These are phyloP conservation scores for Xylariaceae sp. DNA, from an alignment of 2,329 filamentous ascomycete species.

Conservation along the genomic window DNA sequence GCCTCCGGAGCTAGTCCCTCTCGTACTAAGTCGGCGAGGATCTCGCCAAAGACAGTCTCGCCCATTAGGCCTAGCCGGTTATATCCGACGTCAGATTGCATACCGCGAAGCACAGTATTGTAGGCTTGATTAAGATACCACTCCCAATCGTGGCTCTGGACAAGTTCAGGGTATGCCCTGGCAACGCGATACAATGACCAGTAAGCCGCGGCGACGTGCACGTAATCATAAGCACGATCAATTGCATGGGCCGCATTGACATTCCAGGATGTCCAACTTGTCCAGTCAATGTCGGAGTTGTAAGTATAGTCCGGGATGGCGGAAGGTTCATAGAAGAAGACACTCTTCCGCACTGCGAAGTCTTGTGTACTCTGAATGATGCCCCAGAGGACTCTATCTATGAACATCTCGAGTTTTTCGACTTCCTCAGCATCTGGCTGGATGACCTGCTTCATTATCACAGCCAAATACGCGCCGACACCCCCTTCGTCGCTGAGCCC, in stretches of 20 bases:
- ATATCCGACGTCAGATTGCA: constrained; percentile 46
- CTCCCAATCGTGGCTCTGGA: constrained; percentile 46
- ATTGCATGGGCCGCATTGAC: constrained; percentile 47
- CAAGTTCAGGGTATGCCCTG: constrained; percentile 49
- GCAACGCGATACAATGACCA: constrained; percentile 61
- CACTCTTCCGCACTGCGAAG: constrained; percentile 55
- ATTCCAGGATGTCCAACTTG: constrained; percentile 55
- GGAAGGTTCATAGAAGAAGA: constrained; percentile 59
- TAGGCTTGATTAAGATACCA: constrained; percentile 62
- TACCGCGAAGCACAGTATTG: constrained; percentile 48
- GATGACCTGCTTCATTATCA: constrained; percentile 56
- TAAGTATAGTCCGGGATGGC: constrained; percentile 49
- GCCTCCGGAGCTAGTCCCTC: constrained; percentile 49
- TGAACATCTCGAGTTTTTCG: constrained; percentile 55
- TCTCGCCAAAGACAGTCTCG: constrained; percentile 58
- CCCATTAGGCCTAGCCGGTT: constrained; percentile 58
- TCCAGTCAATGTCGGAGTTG: constrained; percentile 48
- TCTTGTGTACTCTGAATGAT: constrained; percentile 47
- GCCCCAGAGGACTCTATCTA: constrained; percentile 53
- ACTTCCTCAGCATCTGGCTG: constrained; percentile 54
- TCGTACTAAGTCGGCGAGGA: constrained; percentile 52
- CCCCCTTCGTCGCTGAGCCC: constrained; percentile 64
- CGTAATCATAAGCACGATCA: constrained; percentile 61
- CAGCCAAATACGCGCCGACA: constrained; percentile 57
- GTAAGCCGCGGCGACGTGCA: constrained; percentile 58